Evolutionary conservation across 2,329 filamentous ascomycete species (phyloP), one percentile per base, ranked within the genome.

Genomic region (Acephala macrosclerotiorum): DNA sequence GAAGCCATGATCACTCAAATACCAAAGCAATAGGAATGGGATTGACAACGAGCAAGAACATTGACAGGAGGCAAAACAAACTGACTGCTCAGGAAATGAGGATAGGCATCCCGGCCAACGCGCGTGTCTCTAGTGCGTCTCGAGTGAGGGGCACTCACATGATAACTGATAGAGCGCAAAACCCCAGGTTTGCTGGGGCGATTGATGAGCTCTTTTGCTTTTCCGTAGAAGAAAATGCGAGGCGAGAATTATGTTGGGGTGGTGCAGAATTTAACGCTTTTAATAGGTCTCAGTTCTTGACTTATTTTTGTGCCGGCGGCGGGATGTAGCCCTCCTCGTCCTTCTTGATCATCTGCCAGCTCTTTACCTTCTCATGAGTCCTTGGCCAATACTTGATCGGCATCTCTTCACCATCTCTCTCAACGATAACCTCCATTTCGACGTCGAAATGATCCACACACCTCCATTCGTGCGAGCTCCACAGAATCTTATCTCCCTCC

Each of bases 271-370:
- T n/a, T n/a, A n/a, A n/a, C n/a, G n/a, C n/a, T n/a, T n/a, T n/a
- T n/a, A n/a, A n/a, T n/a, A n/a, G n/a, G n/a, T n/a, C n/a, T n/a
- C n/a, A n/a, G n/a, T n/a, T 33, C 29, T 33, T 5, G 5, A 4
- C 25, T 53, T 16, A 29, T 16, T 6, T 53, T n/a, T 29, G 11
- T n/a, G 22, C 25, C 2, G 25, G 49, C 22, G 25, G 25, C 25
- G 49, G 49, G 14, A 53, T 25, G 5, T 53, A 53, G 18, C 25
- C 49, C 12, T 53, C 25, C 3, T 75, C 71, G 22, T 73, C 71
- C 3, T 71, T 68, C 12, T 72, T 75, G 47, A 72, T 73, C 58
- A 72, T 69, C 61, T 71, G 60, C 71, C 71, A 74, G 59, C 68
- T 68, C 35, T 65, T 62, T 1, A 59, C 69, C 38, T 66, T 67